Percentiles rank a stretch among this genome's conserved stretches.
Evolutionary conservation across 768 basidiomycete genomes (phyloP).

Genomic region (Tremella fuciformis): DNA sequence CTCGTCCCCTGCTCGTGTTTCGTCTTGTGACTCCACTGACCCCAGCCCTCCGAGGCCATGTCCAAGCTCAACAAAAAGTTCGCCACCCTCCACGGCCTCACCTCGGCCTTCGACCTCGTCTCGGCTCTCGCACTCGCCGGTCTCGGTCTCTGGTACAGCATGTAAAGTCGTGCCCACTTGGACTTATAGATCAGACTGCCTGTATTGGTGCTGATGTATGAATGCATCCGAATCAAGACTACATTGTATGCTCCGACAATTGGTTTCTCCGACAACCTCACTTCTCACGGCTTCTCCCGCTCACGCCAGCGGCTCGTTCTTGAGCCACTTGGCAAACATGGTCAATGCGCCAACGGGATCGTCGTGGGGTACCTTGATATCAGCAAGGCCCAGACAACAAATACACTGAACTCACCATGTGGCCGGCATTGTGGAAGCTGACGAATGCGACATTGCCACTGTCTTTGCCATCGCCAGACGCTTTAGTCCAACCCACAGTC

Average conservation of each 20-base stretch:
- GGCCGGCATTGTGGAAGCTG: conserved; percentile 75
- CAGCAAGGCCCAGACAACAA: neutral
- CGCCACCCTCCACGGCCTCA: conserved; percentile 65
- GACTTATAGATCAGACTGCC: too few relatives aligned
- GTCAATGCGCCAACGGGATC: conserved; percentile 81
- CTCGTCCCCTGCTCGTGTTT: neutral
- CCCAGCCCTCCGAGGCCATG: conserved; percentile 66
- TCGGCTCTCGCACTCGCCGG: conserved; percentile 55
- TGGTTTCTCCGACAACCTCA: too few relatives aligned
- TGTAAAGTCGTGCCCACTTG: conserved; percentile 16
- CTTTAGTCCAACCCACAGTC: conserved; percentile 66
- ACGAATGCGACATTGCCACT: conserved; percentile 87
- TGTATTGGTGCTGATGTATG: too few relatives aligned
- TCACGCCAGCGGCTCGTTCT: conserved; percentile 51
- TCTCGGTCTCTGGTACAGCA: conserved; percentile 43
- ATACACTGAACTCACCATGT: conserved; percentile 52
- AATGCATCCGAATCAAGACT: too few relatives aligned
- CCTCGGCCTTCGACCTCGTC: conserved; percentile 64
- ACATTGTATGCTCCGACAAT: too few relatives aligned
- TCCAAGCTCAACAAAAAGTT: conserved; percentile 68
- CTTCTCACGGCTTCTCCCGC: neutral
- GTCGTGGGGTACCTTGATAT: conserved; percentile 73
- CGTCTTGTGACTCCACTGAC: conserved; percentile 8
- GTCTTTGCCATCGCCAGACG: conserved; percentile 60
- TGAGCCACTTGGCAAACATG: conserved; percentile 55